Conservation (phyloP, 768 basidiomycete genomes). For the Tylopilus plumbeoviolaceoides region DNA sequence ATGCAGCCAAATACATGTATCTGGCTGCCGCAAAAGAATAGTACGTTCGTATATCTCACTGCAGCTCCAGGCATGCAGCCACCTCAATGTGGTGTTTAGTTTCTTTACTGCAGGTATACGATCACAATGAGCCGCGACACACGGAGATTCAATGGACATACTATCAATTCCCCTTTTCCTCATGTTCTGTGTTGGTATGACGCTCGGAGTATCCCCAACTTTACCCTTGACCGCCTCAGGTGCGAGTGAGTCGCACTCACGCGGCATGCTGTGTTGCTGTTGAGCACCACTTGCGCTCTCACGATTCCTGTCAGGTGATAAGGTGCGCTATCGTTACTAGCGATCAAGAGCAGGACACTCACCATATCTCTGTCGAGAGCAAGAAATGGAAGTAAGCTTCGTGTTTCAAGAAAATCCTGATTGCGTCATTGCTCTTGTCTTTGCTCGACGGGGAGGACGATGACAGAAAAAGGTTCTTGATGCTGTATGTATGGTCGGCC, state of each 20-base stretch:
- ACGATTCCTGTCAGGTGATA: neutral
- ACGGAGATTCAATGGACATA: neutral
- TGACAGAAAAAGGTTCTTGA: neutral
- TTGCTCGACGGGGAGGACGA: neutral
- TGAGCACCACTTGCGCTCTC: neutral
- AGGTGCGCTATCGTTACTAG: too few relatives aligned
- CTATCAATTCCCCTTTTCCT: neutral
- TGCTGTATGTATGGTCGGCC: neutral
- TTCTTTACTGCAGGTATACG: neutral
- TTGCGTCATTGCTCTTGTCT: slow-evolving; percentile 2
- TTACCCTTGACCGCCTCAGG: too few relatives aligned
- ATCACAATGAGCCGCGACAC: neutral
- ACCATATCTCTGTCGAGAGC: slow-evolving; percentile 12
- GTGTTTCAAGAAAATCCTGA: slow-evolving; percentile 1
- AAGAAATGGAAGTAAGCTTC: slow-evolving; percentile 11
- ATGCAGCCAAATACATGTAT: slow-evolving; percentile 11
- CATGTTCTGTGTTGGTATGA: neutral
- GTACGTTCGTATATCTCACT: neutral
- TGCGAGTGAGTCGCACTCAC: too few relatives aligned
- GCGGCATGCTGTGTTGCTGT: neutral
- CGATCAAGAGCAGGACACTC: neutral
- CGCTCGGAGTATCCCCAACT: neutral
- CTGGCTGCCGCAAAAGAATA: neutral
- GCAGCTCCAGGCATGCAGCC: slow-evolving; percentile 6
- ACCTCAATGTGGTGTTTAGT: neutral